phyloP scores from a whole-genome alignment of 2,329 filamentous ascomycete species.

The Acarospora socialis region DNA sequence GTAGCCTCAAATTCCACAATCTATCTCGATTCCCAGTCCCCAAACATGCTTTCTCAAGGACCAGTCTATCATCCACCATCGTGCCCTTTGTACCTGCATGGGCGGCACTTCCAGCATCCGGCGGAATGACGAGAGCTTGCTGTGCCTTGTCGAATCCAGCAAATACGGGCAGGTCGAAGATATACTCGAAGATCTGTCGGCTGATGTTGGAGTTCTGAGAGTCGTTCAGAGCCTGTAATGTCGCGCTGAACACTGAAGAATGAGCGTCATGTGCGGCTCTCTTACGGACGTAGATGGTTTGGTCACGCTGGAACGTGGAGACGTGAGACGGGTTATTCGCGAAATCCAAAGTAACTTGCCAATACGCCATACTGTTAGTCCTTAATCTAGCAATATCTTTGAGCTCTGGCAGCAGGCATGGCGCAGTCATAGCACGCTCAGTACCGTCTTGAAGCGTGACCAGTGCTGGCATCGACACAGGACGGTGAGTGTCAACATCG shows the following conservation, averaged over 20 bases:
- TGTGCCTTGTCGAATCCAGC: constrained; percentile 48
- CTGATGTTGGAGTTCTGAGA: constrained; percentile 20
- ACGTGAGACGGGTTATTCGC: constrained; percentile 45
- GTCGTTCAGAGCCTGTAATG: constrained; percentile 59
- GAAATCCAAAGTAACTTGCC: constrained; percentile 71
- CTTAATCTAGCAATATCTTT: constrained; percentile 25
- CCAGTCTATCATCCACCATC: constrained; percentile 57
- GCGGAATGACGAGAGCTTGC: constrained; percentile 44
- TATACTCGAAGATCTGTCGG: constrained; percentile 51
- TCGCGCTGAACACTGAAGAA: constrained; percentile 54
- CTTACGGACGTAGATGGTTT: constrained; percentile 60
- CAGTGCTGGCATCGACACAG: constrained; percentile 57
- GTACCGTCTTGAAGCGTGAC: constrained; percentile 41
- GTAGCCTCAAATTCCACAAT: constrained; percentile 45
- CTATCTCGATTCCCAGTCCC: constrained; percentile 38
- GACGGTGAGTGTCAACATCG: constrained; percentile 70
- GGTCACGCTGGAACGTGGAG: constrained; percentile 50
- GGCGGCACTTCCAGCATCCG: constrained; percentile 32
- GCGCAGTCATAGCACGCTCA: constrained; percentile 30
- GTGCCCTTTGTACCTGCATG: constrained; percentile 42
- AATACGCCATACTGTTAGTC: constrained; percentile 46
- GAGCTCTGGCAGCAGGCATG: constrained; percentile 40
- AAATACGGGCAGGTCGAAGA: constrained; percentile 51
- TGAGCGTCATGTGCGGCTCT: constrained; percentile 52
- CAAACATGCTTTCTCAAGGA: constrained; percentile 41